Percentiles rank a stretch among this genome's conserved stretches.
Conservation (phyloP, 1,139 yeast genomes). For the Lodderomyces oxycetoniae region DNA sequence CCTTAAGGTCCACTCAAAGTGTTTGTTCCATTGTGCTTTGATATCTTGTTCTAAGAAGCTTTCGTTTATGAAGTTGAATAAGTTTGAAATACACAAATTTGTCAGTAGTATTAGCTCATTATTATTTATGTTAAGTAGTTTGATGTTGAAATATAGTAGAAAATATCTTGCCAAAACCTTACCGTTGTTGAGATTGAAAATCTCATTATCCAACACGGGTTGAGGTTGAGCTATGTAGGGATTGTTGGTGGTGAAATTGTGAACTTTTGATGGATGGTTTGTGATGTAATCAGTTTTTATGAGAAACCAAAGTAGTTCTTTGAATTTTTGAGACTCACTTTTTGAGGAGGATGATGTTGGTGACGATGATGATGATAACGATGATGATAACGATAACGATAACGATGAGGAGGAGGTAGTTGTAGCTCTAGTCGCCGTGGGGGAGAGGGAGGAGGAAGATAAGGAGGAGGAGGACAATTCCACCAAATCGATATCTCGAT, state of each 20-base stretch:
- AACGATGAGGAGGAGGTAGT: too few relatives aligned
- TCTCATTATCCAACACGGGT: neutral
- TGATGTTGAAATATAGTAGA: slow-evolving; percentile 19
- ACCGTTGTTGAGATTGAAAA: too few relatives aligned
- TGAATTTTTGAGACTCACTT: slow-evolving; percentile 27
- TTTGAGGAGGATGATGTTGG: slow-evolving; percentile 4
- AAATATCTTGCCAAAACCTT: slow-evolving; percentile 12
- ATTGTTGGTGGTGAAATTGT: neutral
- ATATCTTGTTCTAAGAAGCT: slow-evolving; percentile 9
- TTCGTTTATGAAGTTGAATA: neutral
- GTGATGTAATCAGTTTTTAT: slow-evolving; percentile 25
- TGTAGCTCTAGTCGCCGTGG: neutral
- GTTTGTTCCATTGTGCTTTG: slow-evolving; percentile 15
- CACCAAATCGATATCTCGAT: slow-evolving; percentile 21
- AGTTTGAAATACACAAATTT: neutral
- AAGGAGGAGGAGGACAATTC: neutral
- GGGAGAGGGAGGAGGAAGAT: slow-evolving; percentile 14
- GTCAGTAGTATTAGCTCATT: slow-evolving; percentile 16
- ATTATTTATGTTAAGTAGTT: slow-evolving; percentile 19
- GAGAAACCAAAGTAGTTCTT: slow-evolving; percentile 30
- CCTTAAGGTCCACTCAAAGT: slow-evolving; percentile 14
- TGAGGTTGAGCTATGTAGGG: neutral
- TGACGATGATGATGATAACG: slow-evolving; percentile 16
- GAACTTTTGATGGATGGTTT: slow-evolving; percentile 15
- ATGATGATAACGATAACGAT: too few relatives aligned